Conservation (phyloP, 106 monocot species). For the Triglochin maritima region DNA sequence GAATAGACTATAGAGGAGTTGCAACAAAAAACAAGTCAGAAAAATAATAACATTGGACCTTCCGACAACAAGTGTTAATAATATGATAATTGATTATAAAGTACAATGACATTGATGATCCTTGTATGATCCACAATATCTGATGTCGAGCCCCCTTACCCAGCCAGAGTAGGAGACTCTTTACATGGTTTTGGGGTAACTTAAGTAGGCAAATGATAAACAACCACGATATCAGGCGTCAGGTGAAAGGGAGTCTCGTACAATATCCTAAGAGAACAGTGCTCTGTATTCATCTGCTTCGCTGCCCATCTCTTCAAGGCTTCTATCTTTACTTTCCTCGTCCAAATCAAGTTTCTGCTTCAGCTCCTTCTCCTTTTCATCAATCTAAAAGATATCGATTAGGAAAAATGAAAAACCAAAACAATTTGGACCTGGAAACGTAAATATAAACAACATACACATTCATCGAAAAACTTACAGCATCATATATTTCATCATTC, state of each 20-base stretch:
- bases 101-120: not conserved
- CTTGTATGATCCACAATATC: not conserved
- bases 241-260: too few species aligned
- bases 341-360: constrained; percentile 78
- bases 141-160: too few species aligned
- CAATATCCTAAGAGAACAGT: constrained; percentile 32
- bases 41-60: too few species aligned
- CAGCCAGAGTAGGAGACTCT: too few species aligned
- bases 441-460: not conserved
- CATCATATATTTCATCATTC: constrained; percentile 94
- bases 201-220: not conserved
- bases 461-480: constrained; percentile 28
- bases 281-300: constrained; percentile 66
- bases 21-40: too few species aligned
- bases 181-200: not conserved
- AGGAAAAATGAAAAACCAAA: not conserved
- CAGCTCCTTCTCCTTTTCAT: constrained; percentile 59
- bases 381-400: constrained; percentile 30
- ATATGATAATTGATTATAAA: too few species aligned
- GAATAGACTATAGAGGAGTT: too few species aligned
- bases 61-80: too few species aligned
- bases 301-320: constrained; percentile 45
- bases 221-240: not conserved
- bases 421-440: not conserved
- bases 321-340: constrained; percentile 68